Evolutionary conservation across 345 rosid species (phyloP).

Genomic region (Gossypium mustelinum): DNA sequence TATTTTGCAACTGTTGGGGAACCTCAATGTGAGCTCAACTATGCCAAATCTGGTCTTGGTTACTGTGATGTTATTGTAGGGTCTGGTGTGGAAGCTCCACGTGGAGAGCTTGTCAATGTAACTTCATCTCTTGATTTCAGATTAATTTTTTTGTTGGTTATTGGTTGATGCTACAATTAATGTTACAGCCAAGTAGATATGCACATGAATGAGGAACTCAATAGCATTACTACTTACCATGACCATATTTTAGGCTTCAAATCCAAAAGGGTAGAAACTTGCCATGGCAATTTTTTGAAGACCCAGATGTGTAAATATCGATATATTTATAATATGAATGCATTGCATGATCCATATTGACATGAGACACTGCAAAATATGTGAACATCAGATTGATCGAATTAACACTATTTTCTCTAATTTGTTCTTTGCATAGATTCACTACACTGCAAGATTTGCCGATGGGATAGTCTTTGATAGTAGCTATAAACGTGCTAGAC

Average conservation of each 20-base stretch:
- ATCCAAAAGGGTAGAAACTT: neutral
- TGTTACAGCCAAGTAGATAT: neutral
- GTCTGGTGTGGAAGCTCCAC: conserved; percentile 64
- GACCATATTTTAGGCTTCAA: neutral
- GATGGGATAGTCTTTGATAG: conserved; percentile 90
- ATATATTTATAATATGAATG: neutral
- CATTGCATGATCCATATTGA: neutral
- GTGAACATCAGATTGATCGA: neutral
- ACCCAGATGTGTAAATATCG: neutral
- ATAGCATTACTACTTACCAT: neutral
- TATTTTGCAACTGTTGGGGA: conserved; percentile 86
- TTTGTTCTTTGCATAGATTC: conserved; percentile 40
- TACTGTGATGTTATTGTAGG: conserved; percentile 73
- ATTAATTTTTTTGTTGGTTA: neutral
- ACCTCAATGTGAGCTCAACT: conserved; percentile 69
- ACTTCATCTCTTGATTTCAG: conserved; percentile 12
- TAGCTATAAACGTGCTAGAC: conserved; percentile 87
- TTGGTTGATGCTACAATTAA: conserved; percentile 2
- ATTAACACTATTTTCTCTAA: neutral
- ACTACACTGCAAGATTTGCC: conserved; percentile 87
- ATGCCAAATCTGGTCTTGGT: conserved; percentile 75
- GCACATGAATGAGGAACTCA: neutral
- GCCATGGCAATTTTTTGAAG: neutral
- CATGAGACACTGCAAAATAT: neutral
- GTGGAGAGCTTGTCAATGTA: conserved; percentile 75